phyloP scores from a whole-genome alignment of 1,284 basidiomycete genomes.

The Malassezia yamatoensis region DNA sequence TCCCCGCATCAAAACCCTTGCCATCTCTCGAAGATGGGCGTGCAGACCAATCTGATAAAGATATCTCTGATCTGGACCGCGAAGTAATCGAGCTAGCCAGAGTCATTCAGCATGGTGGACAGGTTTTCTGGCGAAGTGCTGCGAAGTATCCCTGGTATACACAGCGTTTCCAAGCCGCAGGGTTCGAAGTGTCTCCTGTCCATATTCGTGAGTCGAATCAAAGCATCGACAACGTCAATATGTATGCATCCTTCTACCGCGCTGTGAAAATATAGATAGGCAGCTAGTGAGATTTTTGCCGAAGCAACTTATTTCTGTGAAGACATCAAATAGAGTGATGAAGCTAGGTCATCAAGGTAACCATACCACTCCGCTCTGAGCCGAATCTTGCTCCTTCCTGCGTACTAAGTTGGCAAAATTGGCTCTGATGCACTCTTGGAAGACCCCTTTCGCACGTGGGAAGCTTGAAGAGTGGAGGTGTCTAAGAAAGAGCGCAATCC shows the following conservation, averaged over 20 bases:
- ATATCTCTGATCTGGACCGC: slow-evolving; percentile 55
- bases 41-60: slow-evolving; percentile 46
- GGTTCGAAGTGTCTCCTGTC: slow-evolving; percentile 37
- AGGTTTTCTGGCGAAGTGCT: slow-evolving; percentile 64
- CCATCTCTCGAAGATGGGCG: slow-evolving; percentile 43
- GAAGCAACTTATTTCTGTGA: too few species aligned
- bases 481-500: too few species aligned
- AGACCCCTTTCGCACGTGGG: too few species aligned
- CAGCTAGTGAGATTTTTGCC: not conserved
- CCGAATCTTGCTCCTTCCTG: too few species aligned
- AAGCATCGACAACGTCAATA: slow-evolving; percentile 59
- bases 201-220: slow-evolving; percentile 45
- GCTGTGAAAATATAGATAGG: slow-evolving; percentile 37
- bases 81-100: slow-evolving; percentile 59
- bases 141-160: slow-evolving; percentile 66
- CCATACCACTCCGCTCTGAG: too few species aligned
- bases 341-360: too few species aligned
- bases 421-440: not conserved
- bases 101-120: slow-evolving; percentile 58
- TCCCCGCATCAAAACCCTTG: slow-evolving; percentile 51
- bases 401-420: too few species aligned
- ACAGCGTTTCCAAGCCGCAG: slow-evolving; percentile 54
- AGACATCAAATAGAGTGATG: too few species aligned
- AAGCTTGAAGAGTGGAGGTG: too few species aligned
- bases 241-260: slow-evolving; percentile 52